Evolutionary conservation across 768 basidiomycete genomes (phyloP).

Genomic region (Naganishia vishniacii): DNA sequence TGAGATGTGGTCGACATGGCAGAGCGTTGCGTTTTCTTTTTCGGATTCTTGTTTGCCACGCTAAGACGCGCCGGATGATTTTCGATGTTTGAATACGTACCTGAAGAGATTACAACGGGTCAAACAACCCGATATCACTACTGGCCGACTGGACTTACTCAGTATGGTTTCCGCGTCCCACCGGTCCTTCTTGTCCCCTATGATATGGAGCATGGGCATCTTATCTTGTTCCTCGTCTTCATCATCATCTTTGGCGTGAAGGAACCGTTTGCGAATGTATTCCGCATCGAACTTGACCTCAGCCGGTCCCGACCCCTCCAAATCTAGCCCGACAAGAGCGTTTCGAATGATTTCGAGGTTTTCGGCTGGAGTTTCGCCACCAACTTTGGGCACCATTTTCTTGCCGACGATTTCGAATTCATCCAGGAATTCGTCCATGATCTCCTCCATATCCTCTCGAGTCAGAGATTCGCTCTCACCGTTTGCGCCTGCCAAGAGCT

Average conservation of each 20-base stretch:
- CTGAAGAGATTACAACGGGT: conserved; percentile 50
- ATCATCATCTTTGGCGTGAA: conserved; percentile 40
- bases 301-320: conserved; percentile 29
- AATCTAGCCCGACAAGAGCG: conserved; percentile 63
- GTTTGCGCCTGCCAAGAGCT: conserved; percentile 25
- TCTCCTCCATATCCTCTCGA: conserved; percentile 78
- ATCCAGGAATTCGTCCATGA: conserved; percentile 89
- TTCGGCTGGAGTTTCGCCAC: conserved; percentile 65
- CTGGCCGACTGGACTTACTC: conserved; percentile 56
- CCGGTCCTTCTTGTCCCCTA: conserved; percentile 58
- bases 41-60: conserved; percentile 33
- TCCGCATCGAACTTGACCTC: conserved; percentile 26
- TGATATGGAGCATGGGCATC: conserved; percentile 51
- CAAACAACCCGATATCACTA: neutral
- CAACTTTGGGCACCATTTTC: conserved; percentile 70
- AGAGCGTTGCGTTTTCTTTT: conserved; percentile 41
- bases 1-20: conserved; percentile 28
- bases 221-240: conserved; percentile 52
- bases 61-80: conserved; percentile 89
- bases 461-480: conserved; percentile 44
- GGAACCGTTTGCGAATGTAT: conserved; percentile 30
- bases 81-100: conserved; percentile 93
- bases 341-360: conserved; percentile 75
- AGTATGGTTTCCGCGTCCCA: conserved; percentile 98
- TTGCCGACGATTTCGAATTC: conserved; percentile 82